Evolutionary conservation across 306 rosid species (phyloP).

Genomic region (Dalbergia cochinchinensis): DNA sequence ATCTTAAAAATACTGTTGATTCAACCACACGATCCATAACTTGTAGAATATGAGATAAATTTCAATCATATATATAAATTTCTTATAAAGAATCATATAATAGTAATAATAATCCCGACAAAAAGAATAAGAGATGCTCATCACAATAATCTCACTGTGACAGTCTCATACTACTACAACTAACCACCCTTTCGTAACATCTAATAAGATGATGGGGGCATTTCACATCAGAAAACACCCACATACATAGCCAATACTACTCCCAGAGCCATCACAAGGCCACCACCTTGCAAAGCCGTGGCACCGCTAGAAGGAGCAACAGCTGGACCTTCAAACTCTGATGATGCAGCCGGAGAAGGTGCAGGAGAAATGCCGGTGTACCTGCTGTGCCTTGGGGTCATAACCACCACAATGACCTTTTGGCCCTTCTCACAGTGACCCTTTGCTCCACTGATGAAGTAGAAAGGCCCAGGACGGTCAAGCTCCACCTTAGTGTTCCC

Average conservation of each 20-base stretch:
- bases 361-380: conserved; percentile 62
- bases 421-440: conserved; percentile 88
- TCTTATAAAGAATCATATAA: conserved; percentile 42
- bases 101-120: conserved; percentile 15
- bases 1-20: too few relatives aligned
- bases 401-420: conserved; percentile 75
- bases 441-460: conserved; percentile 82
- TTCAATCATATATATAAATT: not conserved
- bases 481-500: conserved; percentile 78
- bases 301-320: conserved; percentile 84
- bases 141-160: not conserved
- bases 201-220: not conserved
- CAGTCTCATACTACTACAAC: not conserved
- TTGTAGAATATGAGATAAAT: not conserved
- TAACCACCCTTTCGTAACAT: not conserved
- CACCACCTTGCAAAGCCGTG: conserved; percentile 43
- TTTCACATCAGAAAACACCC: conserved; percentile 53
- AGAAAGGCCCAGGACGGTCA: conserved; percentile 70
- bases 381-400: conserved; percentile 61
- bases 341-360: conserved; percentile 62
- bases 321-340: conserved; percentile 67
- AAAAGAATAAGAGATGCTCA: conserved; percentile 9
- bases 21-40: too few relatives aligned
- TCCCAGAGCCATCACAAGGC: conserved; percentile 55
- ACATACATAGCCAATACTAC: conserved; percentile 50